Percentiles rank a stretch among this genome's conserved stretches.
Evolutionary conservation across 148 eudicot species (phyloP).

Genomic region (Polygonum aviculare): DNA sequence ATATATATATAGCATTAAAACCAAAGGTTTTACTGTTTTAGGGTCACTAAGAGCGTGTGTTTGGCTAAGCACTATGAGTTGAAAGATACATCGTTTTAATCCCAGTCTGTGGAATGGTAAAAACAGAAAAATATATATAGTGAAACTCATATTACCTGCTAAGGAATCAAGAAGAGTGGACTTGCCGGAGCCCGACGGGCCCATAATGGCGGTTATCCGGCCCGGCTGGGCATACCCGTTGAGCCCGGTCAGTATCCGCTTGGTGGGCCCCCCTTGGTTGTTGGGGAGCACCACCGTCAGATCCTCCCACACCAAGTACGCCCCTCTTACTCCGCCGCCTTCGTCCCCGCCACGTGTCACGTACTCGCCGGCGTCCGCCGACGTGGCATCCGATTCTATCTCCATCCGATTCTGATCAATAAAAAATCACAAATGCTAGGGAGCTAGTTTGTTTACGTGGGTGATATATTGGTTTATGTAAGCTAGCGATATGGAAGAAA

Average conservation of each 20-base stretch:
- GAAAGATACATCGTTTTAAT: no score
- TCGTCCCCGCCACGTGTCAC: conserved; percentile 14
- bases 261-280: conserved; percentile 39
- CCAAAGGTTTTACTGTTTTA: no score
- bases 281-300: conserved; percentile 49
- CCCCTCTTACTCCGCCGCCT: conserved; percentile 24
- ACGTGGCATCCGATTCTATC: conserved; percentile 11
- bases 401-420: conserved; percentile 10
- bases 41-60: no score
- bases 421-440: no score
- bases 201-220: conserved; percentile 81
- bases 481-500: no score
- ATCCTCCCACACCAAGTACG: conserved; percentile 73
- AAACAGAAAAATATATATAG: no score
- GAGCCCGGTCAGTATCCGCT: conserved; percentile 43
- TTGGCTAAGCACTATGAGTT: no score
- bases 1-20: no score
- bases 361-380: neutral
- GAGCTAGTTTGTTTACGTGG: no score
- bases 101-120: no score
- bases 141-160: conserved; percentile 29
- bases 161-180: conserved; percentile 82
- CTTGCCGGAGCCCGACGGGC: conserved; percentile 93
- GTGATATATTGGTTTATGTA: no score
- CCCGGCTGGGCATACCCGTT: conserved; percentile 73